Percentiles rank a stretch among this genome's conserved stretches.
Conservation (phyloP, 106 monocot genomes). For the Acanthochlamys bracteata region DNA sequence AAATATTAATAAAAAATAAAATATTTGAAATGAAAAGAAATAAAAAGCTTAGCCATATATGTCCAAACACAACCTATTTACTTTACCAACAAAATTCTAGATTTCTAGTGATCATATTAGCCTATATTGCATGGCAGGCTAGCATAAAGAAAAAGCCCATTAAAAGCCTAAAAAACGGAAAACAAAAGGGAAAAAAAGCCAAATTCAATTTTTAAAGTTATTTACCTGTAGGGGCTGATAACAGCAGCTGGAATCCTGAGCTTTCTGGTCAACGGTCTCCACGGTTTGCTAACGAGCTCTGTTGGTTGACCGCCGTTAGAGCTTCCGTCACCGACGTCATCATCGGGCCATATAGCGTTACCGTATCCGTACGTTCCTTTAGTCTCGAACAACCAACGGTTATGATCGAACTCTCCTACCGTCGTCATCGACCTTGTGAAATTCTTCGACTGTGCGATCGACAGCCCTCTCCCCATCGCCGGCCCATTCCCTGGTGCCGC, state of each 20-base stretch:
- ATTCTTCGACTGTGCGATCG: conserved; percentile 25
- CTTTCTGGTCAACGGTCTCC: conserved; percentile 84
- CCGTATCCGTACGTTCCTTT: conserved; percentile 83
- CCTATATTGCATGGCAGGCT: no score
- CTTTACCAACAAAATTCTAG: no score
- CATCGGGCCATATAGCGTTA: conserved; percentile 72
- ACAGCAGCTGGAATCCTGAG: conserved; percentile 63
- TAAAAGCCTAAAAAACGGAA: no score
- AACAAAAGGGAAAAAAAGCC: no score
- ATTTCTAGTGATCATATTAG: no score
- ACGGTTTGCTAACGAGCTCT: conserved; percentile 57
- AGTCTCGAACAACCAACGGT: conserved; percentile 35
- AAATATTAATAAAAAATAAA: no score
- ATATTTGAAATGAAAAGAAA: no score
- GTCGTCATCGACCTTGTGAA: conserved; percentile 8
- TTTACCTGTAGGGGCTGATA: conserved; percentile 54
- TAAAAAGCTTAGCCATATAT: no score
- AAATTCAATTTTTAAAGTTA: no score
- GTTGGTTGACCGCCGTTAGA: conserved; percentile 20
- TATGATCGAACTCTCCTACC: conserved; percentile 32
- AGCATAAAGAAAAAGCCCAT: no score
- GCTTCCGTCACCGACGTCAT: conserved; percentile 18
- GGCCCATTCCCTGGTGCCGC: conserved; percentile 5
- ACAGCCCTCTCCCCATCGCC: conserved; percentile 27
- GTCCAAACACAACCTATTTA: no score